Conservation (phyloP, 805 yeast species). For the Saturnispora ahearnii region DNA sequence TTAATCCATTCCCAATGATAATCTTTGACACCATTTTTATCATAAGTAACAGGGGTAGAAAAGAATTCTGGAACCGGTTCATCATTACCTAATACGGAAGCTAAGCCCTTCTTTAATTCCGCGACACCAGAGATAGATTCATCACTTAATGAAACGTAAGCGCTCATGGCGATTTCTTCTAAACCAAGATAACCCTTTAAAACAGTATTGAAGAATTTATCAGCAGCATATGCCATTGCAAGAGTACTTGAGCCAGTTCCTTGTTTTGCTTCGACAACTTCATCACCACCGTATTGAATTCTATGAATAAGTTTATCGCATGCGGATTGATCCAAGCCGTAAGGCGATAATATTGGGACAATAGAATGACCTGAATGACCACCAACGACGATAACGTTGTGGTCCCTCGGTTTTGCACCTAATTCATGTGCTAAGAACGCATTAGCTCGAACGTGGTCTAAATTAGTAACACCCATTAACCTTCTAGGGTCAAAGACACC, state of each 20-base stretch:
- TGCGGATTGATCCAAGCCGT: constrained; percentile 9
- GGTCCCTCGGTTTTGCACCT: constrained; percentile 38
- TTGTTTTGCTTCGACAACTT: constrained; percentile 86
- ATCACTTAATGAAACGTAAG: constrained; percentile 40
- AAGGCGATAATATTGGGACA: constrained; percentile 65
- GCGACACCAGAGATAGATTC: constrained; percentile 45
- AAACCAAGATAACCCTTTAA: constrained; percentile 22
- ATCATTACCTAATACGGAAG: constrained; percentile 11
- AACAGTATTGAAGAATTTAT: constrained; percentile 57
- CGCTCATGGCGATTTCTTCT: constrained; percentile 55
- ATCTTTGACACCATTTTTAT: constrained; percentile 44
- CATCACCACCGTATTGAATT: constrained; percentile 94
- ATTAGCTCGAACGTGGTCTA: constrained; percentile 83
- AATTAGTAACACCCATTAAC: constrained; percentile 81
- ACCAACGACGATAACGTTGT: constrained; percentile 70
- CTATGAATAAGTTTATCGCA: constrained; percentile 63
- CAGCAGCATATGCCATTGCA: constrained; percentile 91
- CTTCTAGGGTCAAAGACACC: constrained; percentile 63
- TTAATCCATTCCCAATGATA: constrained; percentile 47
- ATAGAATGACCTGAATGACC: constrained; percentile 96
- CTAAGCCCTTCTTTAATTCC: constrained; percentile 31
- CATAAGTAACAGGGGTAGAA: constrained; percentile 54
- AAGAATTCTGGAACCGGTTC: constrained; percentile 27
- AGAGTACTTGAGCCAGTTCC: constrained; percentile 93
- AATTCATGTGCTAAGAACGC: constrained; percentile 51